Conservation (phyloP, 257 asterid genomes). For the Salvia rosmarinus region DNA sequence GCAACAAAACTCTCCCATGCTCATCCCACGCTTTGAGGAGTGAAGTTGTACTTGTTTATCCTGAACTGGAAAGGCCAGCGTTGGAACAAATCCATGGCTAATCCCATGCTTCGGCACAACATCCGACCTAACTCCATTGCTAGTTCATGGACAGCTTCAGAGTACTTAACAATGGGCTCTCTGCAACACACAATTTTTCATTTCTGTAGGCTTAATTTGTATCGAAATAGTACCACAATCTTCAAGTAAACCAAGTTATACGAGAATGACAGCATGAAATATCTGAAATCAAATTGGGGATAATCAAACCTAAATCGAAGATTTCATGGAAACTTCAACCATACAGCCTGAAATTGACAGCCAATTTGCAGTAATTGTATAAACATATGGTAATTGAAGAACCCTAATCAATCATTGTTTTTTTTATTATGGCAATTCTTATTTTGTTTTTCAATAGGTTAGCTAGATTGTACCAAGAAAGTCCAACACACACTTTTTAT, state of each 20-base stretch:
- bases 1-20: slow-evolving; percentile 49
- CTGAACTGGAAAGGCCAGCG: slow-evolving; percentile 49
- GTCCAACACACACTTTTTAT: slow-evolving; percentile 29
- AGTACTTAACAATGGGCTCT: slow-evolving; percentile 46
- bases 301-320: no score
- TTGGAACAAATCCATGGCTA: slow-evolving; percentile 37
- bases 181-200: slow-evolving; percentile 32
- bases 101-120: slow-evolving; percentile 43
- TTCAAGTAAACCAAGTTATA: no score
- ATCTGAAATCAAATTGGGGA: no score
- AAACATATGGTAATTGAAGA: no score
- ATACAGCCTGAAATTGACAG: no score
- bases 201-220: no score
- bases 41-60: slow-evolving; percentile 49
- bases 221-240: no score
- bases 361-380: no score
- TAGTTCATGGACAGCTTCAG: slow-evolving; percentile 44
- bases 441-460: not conserved
- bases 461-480: slow-evolving; percentile 29
- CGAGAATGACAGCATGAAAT: no score
- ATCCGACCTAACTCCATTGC: slow-evolving; percentile 43
- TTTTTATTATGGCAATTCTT: not conserved
- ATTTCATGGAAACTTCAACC: no score
- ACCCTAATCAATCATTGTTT: not conserved
- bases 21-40: slow-evolving; percentile 44